Percentiles rank a stretch among this genome's conserved stretches.
phyloP scores from a whole-genome alignment of 116 monocot species.

The Trichopus zeylanicus region DNA sequence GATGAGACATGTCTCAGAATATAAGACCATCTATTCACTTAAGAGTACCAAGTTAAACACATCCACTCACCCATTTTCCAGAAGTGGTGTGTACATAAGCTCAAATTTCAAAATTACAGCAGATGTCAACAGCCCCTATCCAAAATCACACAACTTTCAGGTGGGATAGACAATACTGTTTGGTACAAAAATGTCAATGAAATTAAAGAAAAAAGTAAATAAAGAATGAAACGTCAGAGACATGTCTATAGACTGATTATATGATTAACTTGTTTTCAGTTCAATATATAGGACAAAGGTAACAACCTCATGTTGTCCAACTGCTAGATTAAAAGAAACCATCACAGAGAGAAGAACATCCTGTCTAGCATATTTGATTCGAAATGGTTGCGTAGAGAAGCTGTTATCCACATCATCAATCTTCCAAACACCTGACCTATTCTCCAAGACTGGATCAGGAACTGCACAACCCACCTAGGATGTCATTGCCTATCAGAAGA shows the following conservation, averaged over 20 bases:
- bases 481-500: conserved; percentile 40
- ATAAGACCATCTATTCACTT: not conserved
- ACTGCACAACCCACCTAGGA: conserved; percentile 67
- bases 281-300: not conserved
- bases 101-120: conserved; percentile 89
- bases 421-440: conserved; percentile 68
- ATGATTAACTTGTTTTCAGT: no score
- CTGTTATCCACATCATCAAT: conserved; percentile 88
- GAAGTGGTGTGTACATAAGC: conserved; percentile 64
- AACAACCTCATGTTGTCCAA: conserved; percentile 58
- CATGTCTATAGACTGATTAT: no score
- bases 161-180: not conserved
- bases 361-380: conserved; percentile 93
- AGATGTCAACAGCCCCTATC: conserved; percentile 63
- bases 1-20: no score
- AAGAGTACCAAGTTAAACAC: not conserved
- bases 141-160: conserved; percentile 12
- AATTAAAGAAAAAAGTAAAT: no score
- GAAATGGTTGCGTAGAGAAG: conserved; percentile 88
- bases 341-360: conserved; percentile 81
- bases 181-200: no score
- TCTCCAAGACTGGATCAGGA: conserved; percentile 56
- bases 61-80: conserved; percentile 61
- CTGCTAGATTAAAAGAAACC: conserved; percentile 76
- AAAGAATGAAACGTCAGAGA: no score